Evolutionary conservation across 2,329 filamentous ascomycete species (phyloP), one percentile per base, ranked within the genome.

Genomic region (Pseudocercospora pini-densiflorae): DNA sequence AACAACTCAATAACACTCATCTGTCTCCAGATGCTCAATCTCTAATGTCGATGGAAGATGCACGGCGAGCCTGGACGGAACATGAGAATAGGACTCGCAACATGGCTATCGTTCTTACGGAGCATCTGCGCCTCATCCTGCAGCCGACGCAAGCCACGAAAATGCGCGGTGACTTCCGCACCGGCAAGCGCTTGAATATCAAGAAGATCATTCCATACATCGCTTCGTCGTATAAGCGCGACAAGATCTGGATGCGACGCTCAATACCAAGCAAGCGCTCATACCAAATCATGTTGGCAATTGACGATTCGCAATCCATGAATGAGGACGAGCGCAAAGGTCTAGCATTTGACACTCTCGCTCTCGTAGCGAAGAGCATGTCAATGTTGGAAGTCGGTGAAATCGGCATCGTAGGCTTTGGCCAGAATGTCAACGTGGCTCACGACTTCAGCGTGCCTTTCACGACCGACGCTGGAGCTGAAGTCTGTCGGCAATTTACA

Each of bases 131-230:
- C 27, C 88, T 99, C 14, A 98, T 99, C 74, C 89, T 99, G 45
- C 92, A 92, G 0, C 95, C 96, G 0, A 98, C 94, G 0, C 90
- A 97, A 61, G 94, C 94, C 1, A 98, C 95, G 43, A 99, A 98
- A 77, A 91, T 99, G 68, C 94, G 94, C 1, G 95, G 95, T 51
- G 93, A 97, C 72, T 98, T 97, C 86, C 92, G 95, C 72, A 99
- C 95, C 0, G 95, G 95, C 69, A 99, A 99, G 79, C 91, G 95
- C 0, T 92, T 99, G 74, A 99, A 98, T 81, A 97, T 99, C 84
- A 98, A 98, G 81, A 93, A 94, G 73, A 99, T 99, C 81, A 99
- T 99, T 75, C 95, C 96, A 0, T 99, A 99, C 82, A 98, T 99
- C 73, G 95, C 96, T 1, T 98, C 94, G 0, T 90, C 92, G 77